Evolutionary conservation across 805 yeast genomes (phyloP), one percentile per base, ranked within the genome.

Genomic region (Lachancea fermentati): DNA sequence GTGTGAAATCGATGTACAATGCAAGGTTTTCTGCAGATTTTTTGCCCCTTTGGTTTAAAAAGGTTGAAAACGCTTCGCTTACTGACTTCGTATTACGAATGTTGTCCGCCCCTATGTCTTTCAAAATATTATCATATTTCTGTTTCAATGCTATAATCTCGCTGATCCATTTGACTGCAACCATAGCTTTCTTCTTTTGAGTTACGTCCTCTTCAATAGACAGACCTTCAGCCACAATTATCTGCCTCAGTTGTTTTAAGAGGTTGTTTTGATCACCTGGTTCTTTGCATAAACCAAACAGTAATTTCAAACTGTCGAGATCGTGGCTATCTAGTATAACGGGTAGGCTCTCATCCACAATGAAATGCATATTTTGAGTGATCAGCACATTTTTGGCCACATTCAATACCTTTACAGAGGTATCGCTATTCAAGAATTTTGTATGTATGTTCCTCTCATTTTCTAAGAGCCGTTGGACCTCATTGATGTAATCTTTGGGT

Each of bases 91-190:
- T 74, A 26, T 83, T 47, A 1, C 67, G 62, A 2, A 65, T 58
- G 50, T 82, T 76, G 33, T 64, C 68, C 2, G 64, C 65, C 48
- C 81, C 78, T 2, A 83, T 66, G 5, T 59, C 56, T 17, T 65
- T 61, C 19, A 78, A 59, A 2, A 88, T 65, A 2, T 34, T 22
- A 28, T 72, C 73, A 50, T 76, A 76, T 43, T 75, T 76, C 4
- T 63, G 65, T 48, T 75, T 79, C 42, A 77, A 63, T 8, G 55
- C 59, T 8, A 85, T 56, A 3, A 85, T 69, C 19, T 72, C 67
- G 32, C 75, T 75, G 7, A 85, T 72, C 91, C 94, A 88, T 39
- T 69, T 67, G 2, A 76, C 68, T 0, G 95, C 93, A 49, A 37
- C 67, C 63, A 6, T 79, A 60, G 43, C 72, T 62, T 35, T 54